These are phyloP conservation scores for Ziziphus jujuba DNA, from an alignment of 306 rosid species.

Conservation along the genomic window DNA sequence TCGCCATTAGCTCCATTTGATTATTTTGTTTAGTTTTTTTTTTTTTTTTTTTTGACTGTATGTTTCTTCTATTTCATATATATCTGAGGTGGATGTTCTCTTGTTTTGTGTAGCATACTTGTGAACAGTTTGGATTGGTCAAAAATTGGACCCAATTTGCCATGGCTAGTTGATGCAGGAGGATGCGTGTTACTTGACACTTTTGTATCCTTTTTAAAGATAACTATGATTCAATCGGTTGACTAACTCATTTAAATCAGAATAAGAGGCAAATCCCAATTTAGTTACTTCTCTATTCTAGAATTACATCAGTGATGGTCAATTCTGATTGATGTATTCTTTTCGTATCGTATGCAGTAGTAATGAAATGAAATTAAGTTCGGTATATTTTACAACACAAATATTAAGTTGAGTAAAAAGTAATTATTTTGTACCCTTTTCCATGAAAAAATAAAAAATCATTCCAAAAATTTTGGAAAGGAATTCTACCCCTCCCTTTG, in stretches of 20 bases:
- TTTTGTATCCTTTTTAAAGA: conserved; percentile 62
- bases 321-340: too few relatives aligned
- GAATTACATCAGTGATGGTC: too few relatives aligned
- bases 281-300: too few relatives aligned
- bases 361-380: too few relatives aligned
- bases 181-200: conserved; percentile 81
- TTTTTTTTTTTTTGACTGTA: background rate
- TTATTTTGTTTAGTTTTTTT: background rate
- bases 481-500: too few relatives aligned
- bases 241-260: background rate
- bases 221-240: background rate
- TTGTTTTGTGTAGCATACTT: conserved; percentile 56
- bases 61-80: background rate
- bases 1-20: background rate
- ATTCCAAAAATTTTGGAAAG: too few relatives aligned
- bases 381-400: too few relatives aligned
- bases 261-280: background rate
- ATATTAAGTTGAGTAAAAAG: too few relatives aligned
- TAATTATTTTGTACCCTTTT: too few relatives aligned
- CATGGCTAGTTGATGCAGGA: conserved; percentile 88
- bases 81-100: background rate
- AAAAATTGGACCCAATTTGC: conserved; percentile 65
- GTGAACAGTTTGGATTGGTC: conserved; percentile 72
- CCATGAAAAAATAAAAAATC: too few relatives aligned
- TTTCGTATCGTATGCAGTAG: too few relatives aligned